Percentiles rank a stretch among this genome's conserved stretches.
Evolutionary conservation across 129 eudicot genomes (phyloP).

Genomic region (Flaveria bidentis): DNA sequence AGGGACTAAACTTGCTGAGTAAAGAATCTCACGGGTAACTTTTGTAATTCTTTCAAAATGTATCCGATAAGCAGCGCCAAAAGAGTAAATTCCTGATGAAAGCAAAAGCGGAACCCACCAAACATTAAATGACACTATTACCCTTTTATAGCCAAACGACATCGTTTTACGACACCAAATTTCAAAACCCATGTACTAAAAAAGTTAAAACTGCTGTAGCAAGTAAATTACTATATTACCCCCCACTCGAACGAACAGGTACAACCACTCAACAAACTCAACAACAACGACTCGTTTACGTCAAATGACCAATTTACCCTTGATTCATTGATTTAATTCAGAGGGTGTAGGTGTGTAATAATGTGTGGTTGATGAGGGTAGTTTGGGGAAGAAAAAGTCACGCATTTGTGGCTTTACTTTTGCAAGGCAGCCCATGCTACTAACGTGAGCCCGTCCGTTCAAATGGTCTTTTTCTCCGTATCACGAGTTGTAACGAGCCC

Average conservation of each 20-base stretch:
- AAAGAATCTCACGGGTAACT: neutral
- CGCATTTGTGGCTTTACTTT: constrained; percentile 24
- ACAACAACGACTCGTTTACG: constrained; percentile 24
- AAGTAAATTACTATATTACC: constrained; percentile 27
- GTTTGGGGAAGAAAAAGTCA: constrained; percentile 18
- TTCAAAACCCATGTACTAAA: constrained; percentile 27
- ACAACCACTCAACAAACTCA: constrained; percentile 30
- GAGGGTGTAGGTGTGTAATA: neutral
- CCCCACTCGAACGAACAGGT: constrained; percentile 26
- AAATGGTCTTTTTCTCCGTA: constrained; percentile 37
- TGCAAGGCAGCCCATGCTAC: constrained; percentile 44
- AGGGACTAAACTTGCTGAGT: neutral
- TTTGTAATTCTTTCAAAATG: neutral
- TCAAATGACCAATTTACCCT: constrained; percentile 6
- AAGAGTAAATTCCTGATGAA: constrained; percentile 32
- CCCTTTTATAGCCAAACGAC: neutral
- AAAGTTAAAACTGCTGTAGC: neutral
- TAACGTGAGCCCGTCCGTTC: constrained; percentile 50
- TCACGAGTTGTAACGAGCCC: constrained; percentile 30
- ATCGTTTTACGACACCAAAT: neutral
- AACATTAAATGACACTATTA: constrained; percentile 8
- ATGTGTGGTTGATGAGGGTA: constrained; percentile 19
- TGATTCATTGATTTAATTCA: neutral
- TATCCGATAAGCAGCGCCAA: neutral
- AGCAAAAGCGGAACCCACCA: constrained; percentile 28